Base-by-base conservation (phyloP, 2,329 filamentous ascomycete genomes). In the Fusarium domesticum region DNA sequence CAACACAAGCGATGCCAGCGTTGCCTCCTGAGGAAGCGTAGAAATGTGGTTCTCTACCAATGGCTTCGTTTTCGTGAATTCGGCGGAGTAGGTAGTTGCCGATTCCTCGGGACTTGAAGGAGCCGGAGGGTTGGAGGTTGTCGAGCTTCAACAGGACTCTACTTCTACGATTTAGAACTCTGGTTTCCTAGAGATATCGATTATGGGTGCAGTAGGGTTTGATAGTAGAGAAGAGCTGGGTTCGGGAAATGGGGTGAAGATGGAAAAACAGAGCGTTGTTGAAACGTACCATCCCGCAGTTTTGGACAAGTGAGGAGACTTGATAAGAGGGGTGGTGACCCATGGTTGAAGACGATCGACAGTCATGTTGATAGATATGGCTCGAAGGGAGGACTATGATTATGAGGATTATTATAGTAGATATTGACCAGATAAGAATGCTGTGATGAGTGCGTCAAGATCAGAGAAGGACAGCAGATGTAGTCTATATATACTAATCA, bases 121-220 rank as follows among this genome's bases (percentile, higher is more conserved):
- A 90, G 51, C 86, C 86, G 6, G 84, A 85, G 6, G 88, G 89
- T 64, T 95, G 89, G 45, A 88, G 75, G 60, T 84, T 87, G 58
- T 93, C 88, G 46, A 92, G 80, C 66, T 93, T 93, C 60, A 93
- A 81, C 65, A 85, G 88, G 69, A 93, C 80, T 70, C 85, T 82
- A 73, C 86, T 75, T 48, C 45, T 47, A 36, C 42, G 43, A 45
- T 49, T 51, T 51, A 56, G 50, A 47, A 43, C 40, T 45, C 50
- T 12, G 32, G 39, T 39, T 45, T 42, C 28, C 42, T 42, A 3
- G 5, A 6, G 6, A 20, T 4, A 35, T 25, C 2, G 17, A 30
- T 6, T 12, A 28, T 16, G n/a, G n/a, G n/a, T n/a, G n/a, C n/a
- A n/a, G n/a, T n/a, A n/a, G n/a, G n/a, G n/a, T n/a, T n/a, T n/a